Evolutionary conservation across 1,284 basidiomycete genomes (phyloP), one percentile per base, ranked within the genome.

Genomic region (Omphalotus olearius): DNA sequence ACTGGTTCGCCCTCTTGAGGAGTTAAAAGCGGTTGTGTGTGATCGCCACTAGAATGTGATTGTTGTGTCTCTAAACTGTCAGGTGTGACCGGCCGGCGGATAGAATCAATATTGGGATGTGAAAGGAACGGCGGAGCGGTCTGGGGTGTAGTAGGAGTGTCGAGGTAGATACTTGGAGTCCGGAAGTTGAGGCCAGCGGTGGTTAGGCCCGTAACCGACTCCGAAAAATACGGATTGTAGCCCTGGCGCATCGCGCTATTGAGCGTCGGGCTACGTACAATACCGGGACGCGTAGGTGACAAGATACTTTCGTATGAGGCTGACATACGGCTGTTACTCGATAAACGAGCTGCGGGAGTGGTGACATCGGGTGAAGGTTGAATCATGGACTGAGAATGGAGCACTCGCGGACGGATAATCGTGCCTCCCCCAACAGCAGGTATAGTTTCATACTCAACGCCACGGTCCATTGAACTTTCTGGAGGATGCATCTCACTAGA

Each of bases 371-470:
- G 7, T 9, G 30, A 33, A 33, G 30, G 3, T 41, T 53, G 47
- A 11, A 55, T 40, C 53, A 47, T 58, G 5, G 83, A 83, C 58
- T 89, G 87, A 0, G 84, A 81, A 62, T 91, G 88, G 55, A 80
- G 82, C 18, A 91, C 75, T 3, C 90, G 70, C 0, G 89, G 90
- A 18, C 88, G 76, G 2, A 85, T 85, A 53, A 91, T 76, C 0
- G 78, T 79, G 1, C 88, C 88, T 23, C 88, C 88, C 28, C 89
- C 88, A 9, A 91, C 83, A 11, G 89, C 88, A 1, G 88, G 85
- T 54, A 88, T 81, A 0, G 83, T 83, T 59, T 86, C 83, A 57
- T 80, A 86, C 54, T 81, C 79, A n/a, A 71, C 66, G 33, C 64
- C 57, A n/a, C 64, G 61, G 39, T 65, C 63, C 18, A 60, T 58